These are phyloP conservation scores for Lachnellula hyalina DNA, from an alignment of 2,329 filamentous ascomycete genomes.

Conservation along the genomic window DNA sequence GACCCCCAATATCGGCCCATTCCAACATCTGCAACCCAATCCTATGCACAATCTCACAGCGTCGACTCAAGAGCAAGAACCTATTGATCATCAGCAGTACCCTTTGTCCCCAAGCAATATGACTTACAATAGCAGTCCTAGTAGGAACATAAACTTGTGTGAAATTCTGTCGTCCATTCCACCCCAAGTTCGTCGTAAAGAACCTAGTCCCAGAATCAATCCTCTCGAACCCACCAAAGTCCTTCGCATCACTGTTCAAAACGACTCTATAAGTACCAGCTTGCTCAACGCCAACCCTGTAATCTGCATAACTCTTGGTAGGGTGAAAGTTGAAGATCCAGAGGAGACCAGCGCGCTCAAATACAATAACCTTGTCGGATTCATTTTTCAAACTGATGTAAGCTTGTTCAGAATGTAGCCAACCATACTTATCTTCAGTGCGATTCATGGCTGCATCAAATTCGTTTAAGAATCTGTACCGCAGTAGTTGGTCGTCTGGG, in stretches of 20 bases:
- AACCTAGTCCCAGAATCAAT: conserved; percentile 78
- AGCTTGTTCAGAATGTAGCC: conserved; percentile 80
- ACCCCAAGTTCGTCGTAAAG: conserved; percentile 85
- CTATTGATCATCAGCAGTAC: conserved; percentile 18
- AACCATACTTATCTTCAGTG: conserved; percentile 82
- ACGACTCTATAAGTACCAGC: conserved; percentile 83
- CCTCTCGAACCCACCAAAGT: conserved; percentile 74
- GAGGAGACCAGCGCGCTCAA: conserved; percentile 83
- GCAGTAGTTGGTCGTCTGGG: conserved; percentile 75
- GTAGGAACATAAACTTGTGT: conserved; percentile 86
- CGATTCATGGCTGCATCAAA: conserved; percentile 92
- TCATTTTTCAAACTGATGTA: conserved; percentile 95
- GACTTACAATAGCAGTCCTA: conserved; percentile 72
- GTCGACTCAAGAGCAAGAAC: conserved; percentile 35
- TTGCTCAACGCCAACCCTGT: conserved; percentile 81
- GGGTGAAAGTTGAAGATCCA: conserved; percentile 98
- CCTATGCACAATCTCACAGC: conserved; percentile 15
- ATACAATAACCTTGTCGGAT: conserved; percentile 88
- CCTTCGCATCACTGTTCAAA: conserved; percentile 71
- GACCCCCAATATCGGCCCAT: neutral
- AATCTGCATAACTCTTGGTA: conserved; percentile 79
- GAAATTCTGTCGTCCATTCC: conserved; percentile 89
- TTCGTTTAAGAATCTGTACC: conserved; percentile 87
- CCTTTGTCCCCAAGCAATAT: neutral
- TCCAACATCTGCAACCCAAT: neutral